phyloP scores from a whole-genome alignment of 352 stramenopile genomes.

The Pythium folliculosum region DNA sequence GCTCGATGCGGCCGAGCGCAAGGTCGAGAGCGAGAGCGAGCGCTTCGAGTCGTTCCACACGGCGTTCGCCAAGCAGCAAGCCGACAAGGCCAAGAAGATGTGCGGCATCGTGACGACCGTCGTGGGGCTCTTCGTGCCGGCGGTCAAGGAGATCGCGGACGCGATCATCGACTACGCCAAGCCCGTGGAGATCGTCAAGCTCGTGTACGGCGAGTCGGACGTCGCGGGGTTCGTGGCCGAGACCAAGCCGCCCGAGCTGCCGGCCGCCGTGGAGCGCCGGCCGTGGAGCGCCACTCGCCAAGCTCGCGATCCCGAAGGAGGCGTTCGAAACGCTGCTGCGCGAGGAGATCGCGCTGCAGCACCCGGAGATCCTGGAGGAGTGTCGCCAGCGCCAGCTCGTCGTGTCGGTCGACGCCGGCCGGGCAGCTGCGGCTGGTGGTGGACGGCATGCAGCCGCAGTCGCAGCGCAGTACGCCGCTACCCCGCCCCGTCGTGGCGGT shows the following conservation, averaged over 20 bases:
- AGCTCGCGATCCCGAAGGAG: constrained; percentile 14
- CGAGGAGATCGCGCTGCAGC: constrained; percentile 10
- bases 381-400: background rate
- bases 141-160: constrained; percentile 31
- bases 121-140: constrained; percentile 28
- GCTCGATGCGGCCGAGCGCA: constrained; percentile 4
- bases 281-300: constrained; percentile 15
- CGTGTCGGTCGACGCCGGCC: constrained; percentile 1
- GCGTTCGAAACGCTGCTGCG: constrained; percentile 30
- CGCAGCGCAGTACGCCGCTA: no score
- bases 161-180: constrained; percentile 31
- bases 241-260: background rate
- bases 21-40: background rate
- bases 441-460: no score
- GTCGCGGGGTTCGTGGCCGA: constrained; percentile 21
- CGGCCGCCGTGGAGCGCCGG: constrained; percentile 5
- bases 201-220: constrained; percentile 21
- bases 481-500: no score
- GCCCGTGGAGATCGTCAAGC: constrained; percentile 28
- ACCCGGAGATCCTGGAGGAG: constrained; percentile 4
- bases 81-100: constrained; percentile 31
- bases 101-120: constrained; percentile 25
- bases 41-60: constrained; percentile 7
- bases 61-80: constrained; percentile 7
- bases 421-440: no score